Evolutionary conservation across 352 stramenopile genomes (phyloP), one percentile per base, ranked within the genome.

Genomic region (Pythium myriotylum): DNA sequence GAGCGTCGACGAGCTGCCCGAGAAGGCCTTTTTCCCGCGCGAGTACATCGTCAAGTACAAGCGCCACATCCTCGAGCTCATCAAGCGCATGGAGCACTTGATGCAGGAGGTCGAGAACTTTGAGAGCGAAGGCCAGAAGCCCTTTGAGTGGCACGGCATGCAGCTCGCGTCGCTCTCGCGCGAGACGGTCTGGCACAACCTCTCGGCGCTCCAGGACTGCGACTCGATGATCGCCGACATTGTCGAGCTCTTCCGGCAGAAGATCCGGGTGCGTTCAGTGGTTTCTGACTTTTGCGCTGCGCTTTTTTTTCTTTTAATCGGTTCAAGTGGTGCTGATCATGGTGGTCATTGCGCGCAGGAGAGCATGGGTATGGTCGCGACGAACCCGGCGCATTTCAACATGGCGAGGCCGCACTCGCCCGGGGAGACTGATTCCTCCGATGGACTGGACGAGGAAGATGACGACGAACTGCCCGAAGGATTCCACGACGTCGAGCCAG

Each of bases 401-500:
- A 64, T 74, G 26, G 72, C 84, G 14, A 53, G 26, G 3, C 63
- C 63, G 27, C 10, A 47, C 5, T 71, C 56, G 32, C 63, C 63
- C 7, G 22, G n/a, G 17, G 42, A 24, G 2, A 56, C 52, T 0
- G 52, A 68, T 29, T 51, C 70, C 51, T 85, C 71, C 32, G 66
- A 77, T 67, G 79, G 68, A 37, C 88, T 78, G 9, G 79, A 89
- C 42, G 75, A 84, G 27, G 67, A 59, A 4, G 77, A 89, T 17
- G 70, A 81, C 3, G 74, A 87, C 27, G 79, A 85, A 4, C 14
- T 72, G n/a, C 56, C 73, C 13, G 69, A 70, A 4, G 48, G 33
- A 7, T 91, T 92, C 43, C 72, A 89, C 49, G 86, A 95, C 48
- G 86, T 95, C 12, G 76, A 81, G 19, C 86, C 86, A 0, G 85